Percentiles rank a stretch among this genome's conserved stretches.
phyloP scores from a whole-genome alignment of 2,329 filamentous ascomycete genomes.

The Diplodia sapinea region DNA sequence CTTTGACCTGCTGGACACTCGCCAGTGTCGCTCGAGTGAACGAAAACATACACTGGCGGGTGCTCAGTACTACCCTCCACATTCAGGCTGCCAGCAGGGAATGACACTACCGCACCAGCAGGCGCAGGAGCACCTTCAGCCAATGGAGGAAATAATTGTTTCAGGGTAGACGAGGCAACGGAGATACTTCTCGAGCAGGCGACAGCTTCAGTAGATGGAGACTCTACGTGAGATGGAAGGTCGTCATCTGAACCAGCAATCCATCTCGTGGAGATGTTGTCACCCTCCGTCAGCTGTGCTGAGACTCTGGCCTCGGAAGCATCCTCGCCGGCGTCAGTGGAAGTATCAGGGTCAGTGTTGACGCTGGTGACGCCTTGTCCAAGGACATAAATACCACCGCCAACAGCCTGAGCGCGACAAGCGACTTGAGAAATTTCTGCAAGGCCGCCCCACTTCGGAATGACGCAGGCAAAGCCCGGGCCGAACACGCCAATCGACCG shows the following conservation, averaged over 20 bases:
- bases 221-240: slow-evolving; percentile 35
- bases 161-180: slow-evolving; percentile 70
- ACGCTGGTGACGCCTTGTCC: slow-evolving; percentile 65
- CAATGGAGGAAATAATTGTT: slow-evolving; percentile 69
- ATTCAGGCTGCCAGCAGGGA: slow-evolving; percentile 65
- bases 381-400: slow-evolving; percentile 88
- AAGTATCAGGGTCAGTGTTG: slow-evolving; percentile 26
- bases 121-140: slow-evolving; percentile 78
- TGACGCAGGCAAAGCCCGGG: slow-evolving; percentile 83
- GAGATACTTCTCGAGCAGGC: slow-evolving; percentile 55
- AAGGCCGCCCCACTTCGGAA: slow-evolving; percentile 90
- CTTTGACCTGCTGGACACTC: slow-evolving; percentile 89
- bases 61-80: slow-evolving; percentile 37
- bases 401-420: slow-evolving; percentile 88
- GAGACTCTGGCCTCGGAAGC: slow-evolving; percentile 42
- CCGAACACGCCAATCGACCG: slow-evolving; percentile 87
- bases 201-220: slow-evolving; percentile 8
- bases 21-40: slow-evolving; percentile 88
- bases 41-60: slow-evolving; percentile 65
- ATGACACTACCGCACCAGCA: slow-evolving; percentile 72
- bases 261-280: slow-evolving; percentile 61
- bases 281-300: slow-evolving; percentile 63
- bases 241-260: slow-evolving; percentile 57
- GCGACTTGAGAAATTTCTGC: slow-evolving; percentile 90
- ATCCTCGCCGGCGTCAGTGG: slow-evolving; percentile 32